Conservation (phyloP, 495 filamentous ascomycete genomes). For the Aspergillus kassunensis region DNA sequence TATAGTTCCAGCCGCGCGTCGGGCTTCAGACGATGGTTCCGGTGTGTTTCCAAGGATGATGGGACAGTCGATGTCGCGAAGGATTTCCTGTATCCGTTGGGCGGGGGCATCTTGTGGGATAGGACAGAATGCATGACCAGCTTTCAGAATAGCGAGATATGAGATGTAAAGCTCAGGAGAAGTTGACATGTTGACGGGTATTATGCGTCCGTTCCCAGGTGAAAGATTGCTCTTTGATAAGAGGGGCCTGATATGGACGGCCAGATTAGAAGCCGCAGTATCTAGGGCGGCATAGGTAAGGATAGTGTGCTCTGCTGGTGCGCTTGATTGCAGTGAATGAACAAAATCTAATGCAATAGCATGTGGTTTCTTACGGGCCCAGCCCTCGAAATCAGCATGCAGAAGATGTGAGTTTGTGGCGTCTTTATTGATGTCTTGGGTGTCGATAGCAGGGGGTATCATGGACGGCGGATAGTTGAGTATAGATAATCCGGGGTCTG, state of each 20-base stretch:
- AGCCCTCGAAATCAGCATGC: constrained; percentile 24
- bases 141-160: constrained; percentile 66
- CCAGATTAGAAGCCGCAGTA: constrained; percentile 19
- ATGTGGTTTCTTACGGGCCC: constrained; percentile 21
- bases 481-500: constrained; percentile 16
- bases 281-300: constrained; percentile 24
- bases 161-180: constrained; percentile 66
- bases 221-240: neutral
- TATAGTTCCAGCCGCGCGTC: neutral
- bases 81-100: constrained; percentile 67
- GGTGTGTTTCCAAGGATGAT: constrained; percentile 42
- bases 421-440: neutral
- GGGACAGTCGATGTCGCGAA: constrained; percentile 55
- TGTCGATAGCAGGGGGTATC: constrained; percentile 16
- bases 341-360: constrained; percentile 26
- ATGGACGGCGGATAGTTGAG: constrained; percentile 22
- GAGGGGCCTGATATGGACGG: constrained; percentile 16
- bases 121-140: constrained; percentile 73
- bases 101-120: constrained; percentile 65
- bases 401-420: constrained; percentile 15
- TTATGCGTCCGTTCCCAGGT: constrained; percentile 31
- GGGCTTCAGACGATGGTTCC: constrained; percentile 9
- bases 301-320: constrained; percentile 18
- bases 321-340: constrained; percentile 18
- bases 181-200: constrained; percentile 70